phyloP scores from a whole-genome alignment of 2,329 filamentous ascomycete genomes.

The Alternaria sp. region DNA sequence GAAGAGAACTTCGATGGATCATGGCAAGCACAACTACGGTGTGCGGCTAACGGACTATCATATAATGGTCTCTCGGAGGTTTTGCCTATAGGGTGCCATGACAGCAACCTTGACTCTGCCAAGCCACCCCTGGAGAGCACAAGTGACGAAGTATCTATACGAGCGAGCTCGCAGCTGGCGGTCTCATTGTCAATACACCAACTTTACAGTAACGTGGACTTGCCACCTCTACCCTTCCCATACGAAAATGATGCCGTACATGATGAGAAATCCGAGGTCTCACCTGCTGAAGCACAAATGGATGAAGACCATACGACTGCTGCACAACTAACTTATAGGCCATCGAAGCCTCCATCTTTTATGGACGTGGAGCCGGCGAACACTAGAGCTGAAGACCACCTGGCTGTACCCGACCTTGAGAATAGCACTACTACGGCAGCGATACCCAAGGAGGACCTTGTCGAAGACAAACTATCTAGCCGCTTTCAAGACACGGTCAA shows the following conservation, averaged over 20 bases:
- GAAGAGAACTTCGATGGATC: background rate
- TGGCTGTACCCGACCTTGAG: background rate
- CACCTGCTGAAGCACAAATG: background rate
- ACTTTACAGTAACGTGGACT: background rate
- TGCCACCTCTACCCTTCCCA: background rate
- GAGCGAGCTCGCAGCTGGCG: too few relatives aligned
- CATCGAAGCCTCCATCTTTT: background rate
- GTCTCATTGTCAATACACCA: background rate
- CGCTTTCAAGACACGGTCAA: background rate
- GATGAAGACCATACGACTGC: background rate
- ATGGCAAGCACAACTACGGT: constrained; percentile 7
- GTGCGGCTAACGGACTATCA: background rate
- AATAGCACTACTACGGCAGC: background rate
- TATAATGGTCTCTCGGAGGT: background rate
- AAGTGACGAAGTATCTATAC: background rate
- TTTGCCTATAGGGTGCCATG: background rate
- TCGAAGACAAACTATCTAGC: background rate
- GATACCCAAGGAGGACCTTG: background rate
- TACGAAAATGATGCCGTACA: background rate
- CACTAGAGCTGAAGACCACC: background rate
- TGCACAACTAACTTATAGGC: background rate
- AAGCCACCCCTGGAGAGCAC: background rate
- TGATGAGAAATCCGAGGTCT: background rate
- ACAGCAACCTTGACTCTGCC: background rate
- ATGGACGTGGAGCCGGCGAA: background rate